phyloP scores from a whole-genome alignment of 148 eudicot genomes.

The Camellia sinensis region DNA sequence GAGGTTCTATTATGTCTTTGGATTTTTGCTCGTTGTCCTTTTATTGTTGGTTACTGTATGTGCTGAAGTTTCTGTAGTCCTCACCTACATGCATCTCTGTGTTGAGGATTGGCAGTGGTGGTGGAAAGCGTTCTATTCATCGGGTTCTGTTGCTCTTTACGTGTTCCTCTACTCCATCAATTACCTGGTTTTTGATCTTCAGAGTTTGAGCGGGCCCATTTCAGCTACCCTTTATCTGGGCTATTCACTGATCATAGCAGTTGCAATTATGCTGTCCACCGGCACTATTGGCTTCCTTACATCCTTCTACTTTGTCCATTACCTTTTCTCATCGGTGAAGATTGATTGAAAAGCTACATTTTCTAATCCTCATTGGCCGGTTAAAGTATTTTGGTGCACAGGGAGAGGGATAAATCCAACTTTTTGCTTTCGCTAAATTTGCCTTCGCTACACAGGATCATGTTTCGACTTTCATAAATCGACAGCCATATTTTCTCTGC shows the following conservation, averaged over 20 bases:
- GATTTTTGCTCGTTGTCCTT: conserved; percentile 55
- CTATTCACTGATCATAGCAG: conserved; percentile 55
- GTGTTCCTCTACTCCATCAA: conserved; percentile 65
- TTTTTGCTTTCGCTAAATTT: conserved; percentile 7
- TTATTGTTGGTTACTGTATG: conserved; percentile 47
- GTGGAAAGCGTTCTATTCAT: conserved; percentile 71
- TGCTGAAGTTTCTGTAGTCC: conserved; percentile 58
- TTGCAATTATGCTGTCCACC: conserved; percentile 60
- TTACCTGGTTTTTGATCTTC: conserved; percentile 56
- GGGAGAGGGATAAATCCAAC: conserved; percentile 1
- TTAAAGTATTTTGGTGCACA: neutral
- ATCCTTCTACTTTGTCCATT: conserved; percentile 59
- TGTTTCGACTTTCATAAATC: neutral
- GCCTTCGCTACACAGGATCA: neutral
- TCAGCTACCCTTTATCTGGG: conserved; percentile 64
- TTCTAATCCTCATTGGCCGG: neutral
- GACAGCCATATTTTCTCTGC: conserved; percentile 2
- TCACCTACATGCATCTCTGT: conserved; percentile 70
- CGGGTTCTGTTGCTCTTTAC: conserved; percentile 62
- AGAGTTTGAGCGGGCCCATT: conserved; percentile 56
- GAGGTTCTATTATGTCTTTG: conserved; percentile 61
- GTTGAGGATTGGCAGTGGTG: conserved; percentile 79
- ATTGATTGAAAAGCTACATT: conserved; percentile 32
- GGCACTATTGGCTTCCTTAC: conserved; percentile 61
- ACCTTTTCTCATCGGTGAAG: conserved; percentile 67